These are phyloP conservation scores for Rhizomucor miehei DNA, from an alignment of 371 early-diverging fungal genomes.

Conservation along the genomic window DNA sequence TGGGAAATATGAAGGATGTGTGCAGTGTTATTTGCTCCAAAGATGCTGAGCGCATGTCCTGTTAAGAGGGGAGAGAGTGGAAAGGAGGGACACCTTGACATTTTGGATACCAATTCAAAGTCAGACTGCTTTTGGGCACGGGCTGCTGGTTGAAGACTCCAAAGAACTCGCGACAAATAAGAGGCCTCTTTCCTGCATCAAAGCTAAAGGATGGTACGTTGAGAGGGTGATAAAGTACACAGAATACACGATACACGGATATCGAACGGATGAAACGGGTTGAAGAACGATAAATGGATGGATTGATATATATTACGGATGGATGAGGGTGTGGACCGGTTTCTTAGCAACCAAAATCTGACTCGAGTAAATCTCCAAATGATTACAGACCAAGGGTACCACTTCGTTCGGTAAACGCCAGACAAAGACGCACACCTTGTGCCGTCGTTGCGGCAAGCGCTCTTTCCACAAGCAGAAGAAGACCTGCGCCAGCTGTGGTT, in stretches of 20 bases:
- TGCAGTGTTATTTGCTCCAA: no score
- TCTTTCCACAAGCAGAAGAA: conserved; percentile 99
- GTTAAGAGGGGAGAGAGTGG: neutral
- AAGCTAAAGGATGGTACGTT: conserved; percentile 9
- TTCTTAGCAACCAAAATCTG: neutral
- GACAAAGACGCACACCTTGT: conserved; percentile 98
- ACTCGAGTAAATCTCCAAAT: neutral
- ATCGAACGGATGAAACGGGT: neutral
- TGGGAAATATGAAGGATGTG: no score
- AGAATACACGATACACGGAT: neutral
- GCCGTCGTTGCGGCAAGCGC: conserved; percentile 98
- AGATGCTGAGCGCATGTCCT: no score
- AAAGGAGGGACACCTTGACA: no score
- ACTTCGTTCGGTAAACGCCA: conserved; percentile 99
- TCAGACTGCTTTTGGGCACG: neutral
- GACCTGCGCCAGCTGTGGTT: conserved; percentile 99
- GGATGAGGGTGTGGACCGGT: neutral
- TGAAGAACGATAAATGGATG: neutral
- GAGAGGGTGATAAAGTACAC: neutral
- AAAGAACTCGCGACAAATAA: neutral
- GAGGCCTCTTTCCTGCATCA: conserved; percentile 3
- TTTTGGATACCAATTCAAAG: neutral
- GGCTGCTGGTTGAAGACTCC: no score
- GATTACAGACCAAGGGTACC: conserved; percentile 96
- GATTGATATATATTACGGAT: no score